Conservation (phyloP, 352 stramenopile species). For the Plasmopara muralis region DNA sequence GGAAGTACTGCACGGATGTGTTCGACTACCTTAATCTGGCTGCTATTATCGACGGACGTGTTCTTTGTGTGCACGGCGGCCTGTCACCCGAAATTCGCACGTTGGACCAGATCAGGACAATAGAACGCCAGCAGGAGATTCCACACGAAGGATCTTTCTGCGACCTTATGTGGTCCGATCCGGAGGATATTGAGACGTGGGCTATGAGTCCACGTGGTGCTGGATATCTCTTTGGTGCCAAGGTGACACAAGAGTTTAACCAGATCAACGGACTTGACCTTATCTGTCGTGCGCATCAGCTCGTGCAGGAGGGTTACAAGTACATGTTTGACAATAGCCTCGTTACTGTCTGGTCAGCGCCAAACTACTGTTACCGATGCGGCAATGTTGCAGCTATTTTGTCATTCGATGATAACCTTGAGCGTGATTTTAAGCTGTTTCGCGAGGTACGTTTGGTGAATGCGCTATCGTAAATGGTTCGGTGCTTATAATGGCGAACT, state of each 20-base stretch:
- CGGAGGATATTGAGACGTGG: slow-evolving; percentile 91
- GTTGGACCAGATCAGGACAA: slow-evolving; percentile 93
- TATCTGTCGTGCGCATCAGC: slow-evolving; percentile 85
- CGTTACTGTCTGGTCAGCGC: slow-evolving; percentile 77
- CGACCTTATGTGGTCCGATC: slow-evolving; percentile 98
- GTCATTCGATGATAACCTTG: slow-evolving; percentile 76
- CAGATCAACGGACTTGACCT: slow-evolving; percentile 88
- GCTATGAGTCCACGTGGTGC: slow-evolving; percentile 85
- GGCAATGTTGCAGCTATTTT: slow-evolving; percentile 81
- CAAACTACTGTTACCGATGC: slow-evolving; percentile 85
- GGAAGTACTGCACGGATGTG: slow-evolving; percentile 94
- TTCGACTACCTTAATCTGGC: slow-evolving; percentile 96
- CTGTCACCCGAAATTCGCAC: slow-evolving; percentile 92
- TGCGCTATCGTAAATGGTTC: slow-evolving; percentile 10
- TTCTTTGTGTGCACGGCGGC: slow-evolving; percentile 93
- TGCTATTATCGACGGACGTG: slow-evolving; percentile 89
- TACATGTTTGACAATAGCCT: slow-evolving; percentile 88
- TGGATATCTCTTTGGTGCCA: slow-evolving; percentile 83
- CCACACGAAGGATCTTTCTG: slow-evolving; percentile 94
- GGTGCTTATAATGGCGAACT: slow-evolving; percentile 1
- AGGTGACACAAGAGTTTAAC: slow-evolving; percentile 87
- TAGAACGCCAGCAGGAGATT: slow-evolving; percentile 95
- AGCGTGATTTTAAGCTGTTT: slow-evolving; percentile 86
- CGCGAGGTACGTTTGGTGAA: slow-evolving; percentile 53
- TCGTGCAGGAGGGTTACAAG: slow-evolving; percentile 89